phyloP scores from a whole-genome alignment of 106 monocot genomes.

The Dendrobium catenatum region DNA sequence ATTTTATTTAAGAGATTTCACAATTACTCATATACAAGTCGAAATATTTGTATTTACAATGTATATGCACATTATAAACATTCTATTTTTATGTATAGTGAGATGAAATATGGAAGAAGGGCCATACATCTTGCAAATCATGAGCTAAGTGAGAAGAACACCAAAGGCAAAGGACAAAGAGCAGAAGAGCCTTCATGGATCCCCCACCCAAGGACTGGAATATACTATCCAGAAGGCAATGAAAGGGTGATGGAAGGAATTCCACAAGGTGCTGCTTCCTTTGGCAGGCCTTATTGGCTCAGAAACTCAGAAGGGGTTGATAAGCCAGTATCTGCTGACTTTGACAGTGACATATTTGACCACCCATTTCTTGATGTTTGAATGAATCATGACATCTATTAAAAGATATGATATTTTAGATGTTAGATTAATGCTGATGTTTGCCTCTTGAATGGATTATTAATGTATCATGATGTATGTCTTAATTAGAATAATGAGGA shows the following conservation, averaged over 20 bases:
- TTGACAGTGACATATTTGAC: constrained; percentile 1
- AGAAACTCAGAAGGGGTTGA: constrained; percentile 40
- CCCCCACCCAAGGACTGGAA: constrained; percentile 53
- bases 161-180: neutral
- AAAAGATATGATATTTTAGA: neutral
- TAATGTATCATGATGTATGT: neutral
- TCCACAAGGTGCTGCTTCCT: constrained; percentile 28
- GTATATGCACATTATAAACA: neutral
- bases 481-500: neutral
- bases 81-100: neutral
- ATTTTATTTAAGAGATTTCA: too few species aligned
- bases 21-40: too few species aligned
- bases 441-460: neutral
- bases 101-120: neutral
- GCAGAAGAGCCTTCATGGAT: constrained; percentile 22
- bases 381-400: neutral
- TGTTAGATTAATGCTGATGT: neutral
- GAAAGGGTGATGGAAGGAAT: constrained; percentile 58
- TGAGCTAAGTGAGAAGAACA: neutral
- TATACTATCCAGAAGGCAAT: constrained; percentile 58
- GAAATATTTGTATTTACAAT: too few species aligned
- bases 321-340: neutral
- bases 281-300: constrained; percentile 28
- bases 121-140: neutral
- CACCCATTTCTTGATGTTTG: constrained; percentile 22